Base-by-base conservation (phyloP, 495 filamentous ascomycete genomes). In the Neurospora discreta region DNA sequence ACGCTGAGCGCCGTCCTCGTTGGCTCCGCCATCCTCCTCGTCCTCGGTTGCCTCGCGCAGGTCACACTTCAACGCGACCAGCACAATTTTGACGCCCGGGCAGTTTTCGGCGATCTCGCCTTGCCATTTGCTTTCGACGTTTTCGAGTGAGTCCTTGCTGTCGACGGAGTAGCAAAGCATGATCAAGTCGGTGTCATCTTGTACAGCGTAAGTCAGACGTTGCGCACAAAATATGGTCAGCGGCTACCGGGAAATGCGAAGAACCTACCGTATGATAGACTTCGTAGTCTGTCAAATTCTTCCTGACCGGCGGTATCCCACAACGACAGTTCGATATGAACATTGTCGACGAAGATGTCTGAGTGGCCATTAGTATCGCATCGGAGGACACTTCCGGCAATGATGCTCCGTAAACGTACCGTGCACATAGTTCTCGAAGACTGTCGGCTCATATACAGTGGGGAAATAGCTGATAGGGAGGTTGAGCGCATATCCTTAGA, bases 381-480 rank as follows among this genome's bases (percentile, higher is more conserved):
- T 13, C 71, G 44, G 36, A 7, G 10, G 30, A 39, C 39, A 40
- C 36, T 42, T 7, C 1, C 15, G 26, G 8, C 36, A 42, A 15
- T 40, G 33, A 13, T 8, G 23, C n/a, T 13, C 26, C 20, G 38
- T 42, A 41, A 13, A 79, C 84, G 76, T 88, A 97, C 93, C 94
- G 82, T 99, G 95, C 73, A 99, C 95, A 80, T 99, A 99, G 83
- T 99, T 99, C 82, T 99, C 95, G 84, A 99, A 99, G 74, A 99
- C 95, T 23, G 95, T 99, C 70, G 95, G 95, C 80, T 99, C 95
- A 81, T 99, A 99, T 76, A 99, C 95, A 41, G 95, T 97, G 58
- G 95, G 95, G 82, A 99, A 99, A 80, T 96, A 98, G 77, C 93
- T 96, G 78, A n/a, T 41, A 18, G 16, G 9, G 43, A 43, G 20